These are phyloP conservation scores for Marasmius tenuissimus DNA, from an alignment of 1,284 basidiomycete species.

Conservation along the genomic window DNA sequence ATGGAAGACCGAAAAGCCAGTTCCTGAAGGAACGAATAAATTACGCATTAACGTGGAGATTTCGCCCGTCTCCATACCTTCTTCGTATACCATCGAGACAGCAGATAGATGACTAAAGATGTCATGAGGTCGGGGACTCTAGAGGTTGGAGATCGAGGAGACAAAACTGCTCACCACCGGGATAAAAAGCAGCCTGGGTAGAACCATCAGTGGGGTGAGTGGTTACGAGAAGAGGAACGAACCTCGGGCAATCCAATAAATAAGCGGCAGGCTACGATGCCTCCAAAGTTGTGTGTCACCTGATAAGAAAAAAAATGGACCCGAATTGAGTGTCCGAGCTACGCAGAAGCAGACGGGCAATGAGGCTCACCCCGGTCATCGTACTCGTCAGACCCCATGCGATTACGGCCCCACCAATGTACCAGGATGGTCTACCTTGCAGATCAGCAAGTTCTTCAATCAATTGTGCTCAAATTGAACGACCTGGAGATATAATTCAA, in stretches of 20 bases:
- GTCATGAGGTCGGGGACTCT: too few relatives aligned
- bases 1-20: conserved; percentile 69
- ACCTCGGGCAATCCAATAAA: conserved; percentile 67
- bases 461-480: not conserved
- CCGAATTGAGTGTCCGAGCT: not conserved
- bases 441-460: not conserved
- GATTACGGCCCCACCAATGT: conserved; percentile 61
- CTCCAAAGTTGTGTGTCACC: conserved; percentile 54
- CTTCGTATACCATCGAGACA: conserved; percentile 67
- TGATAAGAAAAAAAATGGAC: conserved; percentile 18
- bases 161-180: conserved; percentile 34
- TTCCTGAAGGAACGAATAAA: conserved; percentile 38
- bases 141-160: not conserved
- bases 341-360: not conserved
- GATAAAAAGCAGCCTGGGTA: conserved; percentile 58
- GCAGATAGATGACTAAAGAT: conserved; percentile 46
- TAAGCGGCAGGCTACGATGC: conserved; percentile 60
- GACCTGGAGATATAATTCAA: conserved; percentile 54
- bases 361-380: conserved; percentile 52
- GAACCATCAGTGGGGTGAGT: not conserved
- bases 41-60: not conserved
- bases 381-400: conserved; percentile 64
- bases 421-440: conserved; percentile 53
- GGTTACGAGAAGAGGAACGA: not conserved
- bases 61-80: conserved; percentile 35